These are phyloP conservation scores for Aspergillus costaricaensis DNA, from an alignment of 2,329 filamentous ascomycete species.

Conservation along the genomic window DNA sequence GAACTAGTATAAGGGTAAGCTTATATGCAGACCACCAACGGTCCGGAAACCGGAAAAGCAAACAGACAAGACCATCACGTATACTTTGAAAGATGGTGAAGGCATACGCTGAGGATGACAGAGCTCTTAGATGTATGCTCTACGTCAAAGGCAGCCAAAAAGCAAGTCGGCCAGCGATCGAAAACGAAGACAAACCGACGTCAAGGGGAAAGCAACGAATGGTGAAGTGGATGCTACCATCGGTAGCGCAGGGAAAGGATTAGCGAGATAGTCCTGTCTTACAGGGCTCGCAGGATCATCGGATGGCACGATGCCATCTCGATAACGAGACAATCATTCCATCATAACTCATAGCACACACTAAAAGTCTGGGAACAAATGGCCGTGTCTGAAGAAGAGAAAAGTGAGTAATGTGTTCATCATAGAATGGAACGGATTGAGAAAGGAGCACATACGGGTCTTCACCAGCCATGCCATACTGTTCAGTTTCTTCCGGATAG, in stretches of 20 bases:
- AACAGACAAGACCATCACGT: neutral
- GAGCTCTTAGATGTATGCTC: neutral
- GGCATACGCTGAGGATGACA: slow-evolving; percentile 6
- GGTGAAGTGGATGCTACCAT: neutral
- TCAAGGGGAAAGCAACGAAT: slow-evolving; percentile 7
- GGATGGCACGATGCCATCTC: slow-evolving; percentile 10
- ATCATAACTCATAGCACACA: slow-evolving; percentile 35
- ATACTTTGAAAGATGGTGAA: slow-evolving; percentile 12
- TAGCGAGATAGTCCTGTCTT: neutral
- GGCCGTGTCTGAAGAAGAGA: slow-evolving; percentile 61
- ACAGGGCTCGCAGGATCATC: neutral
- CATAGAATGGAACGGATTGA: neutral
- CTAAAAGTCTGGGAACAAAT: slow-evolving; percentile 76
- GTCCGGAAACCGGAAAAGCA: neutral
- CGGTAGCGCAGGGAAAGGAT: neutral
- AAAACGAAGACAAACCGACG: slow-evolving; percentile 14
- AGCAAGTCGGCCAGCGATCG: slow-evolving; percentile 25
- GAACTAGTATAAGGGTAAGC: neutral
- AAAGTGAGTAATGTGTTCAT: slow-evolving; percentile 11
- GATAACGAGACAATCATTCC: slow-evolving; percentile 30
- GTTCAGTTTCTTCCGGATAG: slow-evolving; percentile 94
- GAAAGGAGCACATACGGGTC: slow-evolving; percentile 72
- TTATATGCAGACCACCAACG: slow-evolving; percentile 1
- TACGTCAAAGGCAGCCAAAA: slow-evolving; percentile 10
- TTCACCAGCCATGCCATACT: slow-evolving; percentile 75